Evolutionary conservation across 2,329 filamentous ascomycete genomes (phyloP), one percentile per base, ranked within the genome.

Genomic region (Diplocarpon rosae): DNA sequence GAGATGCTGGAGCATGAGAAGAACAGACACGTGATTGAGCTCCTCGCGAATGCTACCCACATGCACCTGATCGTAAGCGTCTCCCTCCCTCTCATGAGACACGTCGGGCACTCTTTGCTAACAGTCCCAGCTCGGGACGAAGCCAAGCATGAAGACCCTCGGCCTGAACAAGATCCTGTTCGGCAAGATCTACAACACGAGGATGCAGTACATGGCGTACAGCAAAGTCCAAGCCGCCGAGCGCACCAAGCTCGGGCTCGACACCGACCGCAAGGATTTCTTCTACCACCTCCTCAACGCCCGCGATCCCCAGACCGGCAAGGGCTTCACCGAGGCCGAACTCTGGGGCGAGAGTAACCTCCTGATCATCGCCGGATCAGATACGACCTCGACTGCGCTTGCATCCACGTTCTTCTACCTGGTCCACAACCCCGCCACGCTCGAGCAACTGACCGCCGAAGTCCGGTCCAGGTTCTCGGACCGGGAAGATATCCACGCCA

Each of bases 221-320:
- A 82, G 78, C 62, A 78, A 80, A 39, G 67, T 69, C 2, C 81
- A 85, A 62, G 71, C 83, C 33, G 72, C 72, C 12, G 76, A 84
- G 56, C 73, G 81, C 17, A 83, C 79, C 39, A 76, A 78, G 49
- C 66, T 81, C 20, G 79, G 79, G 24, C 52, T 76, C 75, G 52
- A 78, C 14, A 54, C 53, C 73, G 38, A 78, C 77, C 55, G 81
- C 29, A 52, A 52, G 16, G 50, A 52, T 30, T 52, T 52, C 66
- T 85, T 86, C 66, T 78, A 84, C 63, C 79, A 85, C 60, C 72
- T 86, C 11, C 71, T 85, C 48, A 80, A 80, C 56, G 80, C 82
- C 6, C 74, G 73, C 37, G 82, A 86, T 52, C 80, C 80, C 8
- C 79, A 85, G 57, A 83, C 80, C 0, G 80, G 80, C 39, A 59